Conservation (phyloP, 2,329 filamentous ascomycete species). For the Parafenestella ontariensis region DNA sequence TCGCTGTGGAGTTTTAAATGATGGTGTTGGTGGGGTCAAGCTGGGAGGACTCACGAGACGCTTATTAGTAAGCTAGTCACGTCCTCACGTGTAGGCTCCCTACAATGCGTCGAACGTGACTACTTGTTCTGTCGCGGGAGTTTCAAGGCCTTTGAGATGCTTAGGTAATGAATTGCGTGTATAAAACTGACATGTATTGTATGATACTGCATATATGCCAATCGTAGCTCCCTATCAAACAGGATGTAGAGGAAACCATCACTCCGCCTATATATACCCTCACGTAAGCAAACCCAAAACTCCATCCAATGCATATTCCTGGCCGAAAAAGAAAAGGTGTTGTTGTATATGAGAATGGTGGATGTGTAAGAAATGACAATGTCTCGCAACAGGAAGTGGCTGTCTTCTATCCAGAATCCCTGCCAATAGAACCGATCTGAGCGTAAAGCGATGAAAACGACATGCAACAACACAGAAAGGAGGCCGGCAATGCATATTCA, state of each 20-base stretch:
- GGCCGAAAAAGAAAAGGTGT: neutral
- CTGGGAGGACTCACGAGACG: neutral
- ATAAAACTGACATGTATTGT: neutral
- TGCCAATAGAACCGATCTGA: neutral
- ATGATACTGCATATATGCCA: neutral
- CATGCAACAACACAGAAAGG: neutral
- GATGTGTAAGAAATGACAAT: neutral
- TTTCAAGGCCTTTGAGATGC: too few species aligned
- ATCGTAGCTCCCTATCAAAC: neutral
- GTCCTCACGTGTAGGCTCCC: neutral
- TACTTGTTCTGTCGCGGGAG: too few species aligned
- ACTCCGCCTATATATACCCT: conserved; percentile 6
- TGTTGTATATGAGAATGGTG: neutral
- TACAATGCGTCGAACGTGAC: too few species aligned
- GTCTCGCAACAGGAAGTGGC: too few species aligned
- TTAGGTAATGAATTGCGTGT: neutral
- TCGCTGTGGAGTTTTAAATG: neutral
- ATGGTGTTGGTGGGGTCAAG: neutral
- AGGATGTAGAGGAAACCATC: neutral
- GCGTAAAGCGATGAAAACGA: neutral
- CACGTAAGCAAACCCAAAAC: conserved; percentile 4
- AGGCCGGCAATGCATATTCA: conserved; percentile 22
- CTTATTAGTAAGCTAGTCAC: neutral
- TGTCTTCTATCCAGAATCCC: neutral
- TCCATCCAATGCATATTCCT: conserved; percentile 8